Conservation (phyloP, 345 rosid genomes). For the Eucalyptus microcorys region DNA sequence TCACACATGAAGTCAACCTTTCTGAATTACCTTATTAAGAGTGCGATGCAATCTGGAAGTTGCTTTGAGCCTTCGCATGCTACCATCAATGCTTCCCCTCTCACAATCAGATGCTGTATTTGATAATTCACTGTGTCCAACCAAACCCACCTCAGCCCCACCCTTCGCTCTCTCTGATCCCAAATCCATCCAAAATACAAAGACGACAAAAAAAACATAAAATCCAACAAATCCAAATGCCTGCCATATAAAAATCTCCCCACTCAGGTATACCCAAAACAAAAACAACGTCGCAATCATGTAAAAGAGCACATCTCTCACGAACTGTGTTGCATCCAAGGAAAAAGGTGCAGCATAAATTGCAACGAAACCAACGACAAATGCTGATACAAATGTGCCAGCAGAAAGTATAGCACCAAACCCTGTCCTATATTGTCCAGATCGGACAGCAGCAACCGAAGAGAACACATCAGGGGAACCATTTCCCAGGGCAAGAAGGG, state of each 20-base stretch:
- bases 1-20: background rate
- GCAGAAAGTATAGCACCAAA: constrained; percentile 91
- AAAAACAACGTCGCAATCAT: constrained; percentile 53
- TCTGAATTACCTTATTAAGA: constrained; percentile 26
- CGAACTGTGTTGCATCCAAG: constrained; percentile 56
- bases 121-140: background rate
- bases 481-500: constrained; percentile 87
- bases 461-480: constrained; percentile 95
- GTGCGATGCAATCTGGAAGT: constrained; percentile 12
- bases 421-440: constrained; percentile 81
- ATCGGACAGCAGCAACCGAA: constrained; percentile 70
- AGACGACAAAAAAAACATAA: constrained; percentile 72
- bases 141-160: background rate
- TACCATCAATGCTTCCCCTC: constrained; percentile 10
- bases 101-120: constrained; percentile 19
- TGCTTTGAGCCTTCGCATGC: constrained; percentile 14
- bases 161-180: constrained; percentile 8
- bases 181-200: constrained; percentile 93
- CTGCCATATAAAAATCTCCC: constrained; percentile 93
- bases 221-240: constrained; percentile 80
- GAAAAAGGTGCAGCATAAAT: constrained; percentile 80
- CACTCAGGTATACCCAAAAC: constrained; percentile 90
- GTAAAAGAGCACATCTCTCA: constrained; percentile 83
- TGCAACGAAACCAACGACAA: constrained; percentile 94
- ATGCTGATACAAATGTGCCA: constrained; percentile 81